Conservation (phyloP, 1,139 yeast species). For the Candida sp. region DNA sequence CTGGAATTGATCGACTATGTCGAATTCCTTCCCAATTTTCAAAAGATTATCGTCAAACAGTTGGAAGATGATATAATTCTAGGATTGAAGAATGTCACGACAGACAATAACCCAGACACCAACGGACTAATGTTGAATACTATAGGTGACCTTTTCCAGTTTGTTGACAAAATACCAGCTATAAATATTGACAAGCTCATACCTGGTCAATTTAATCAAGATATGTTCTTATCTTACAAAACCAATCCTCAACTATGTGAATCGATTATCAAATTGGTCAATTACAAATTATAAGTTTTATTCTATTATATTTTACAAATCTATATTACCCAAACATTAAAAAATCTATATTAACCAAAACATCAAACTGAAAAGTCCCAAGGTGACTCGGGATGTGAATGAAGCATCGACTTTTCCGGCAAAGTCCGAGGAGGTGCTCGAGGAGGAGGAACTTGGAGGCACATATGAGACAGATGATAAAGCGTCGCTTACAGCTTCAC, state of each 20-base stretch:
- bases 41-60: constrained; percentile 8
- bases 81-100: constrained; percentile 4
- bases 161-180: background rate
- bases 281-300: background rate
- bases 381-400: constrained; percentile 10
- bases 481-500: constrained; percentile 16
- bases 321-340: background rate
- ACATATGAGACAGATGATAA: constrained; percentile 16
- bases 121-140: constrained; percentile 7
- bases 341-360: constrained; percentile 11
- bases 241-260: background rate
- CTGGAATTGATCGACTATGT: constrained; percentile 2
- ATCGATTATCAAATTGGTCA: constrained; percentile 1
- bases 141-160: constrained; percentile 2
- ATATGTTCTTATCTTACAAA: background rate
- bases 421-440: constrained; percentile 18
- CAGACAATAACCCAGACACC: background rate
- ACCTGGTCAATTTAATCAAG: background rate
- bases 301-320: background rate
- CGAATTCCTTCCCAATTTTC: constrained; percentile 12
- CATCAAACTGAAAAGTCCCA: constrained; percentile 15
- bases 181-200: constrained; percentile 1
- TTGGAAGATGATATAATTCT: constrained; percentile 11
- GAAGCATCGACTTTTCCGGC: constrained; percentile 16
- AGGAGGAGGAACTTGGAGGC: constrained; percentile 15